Evolutionary conservation across 306 rosid species (phyloP), one percentile per base, ranked within the genome.

Genomic region (Vigna trinervia): DNA sequence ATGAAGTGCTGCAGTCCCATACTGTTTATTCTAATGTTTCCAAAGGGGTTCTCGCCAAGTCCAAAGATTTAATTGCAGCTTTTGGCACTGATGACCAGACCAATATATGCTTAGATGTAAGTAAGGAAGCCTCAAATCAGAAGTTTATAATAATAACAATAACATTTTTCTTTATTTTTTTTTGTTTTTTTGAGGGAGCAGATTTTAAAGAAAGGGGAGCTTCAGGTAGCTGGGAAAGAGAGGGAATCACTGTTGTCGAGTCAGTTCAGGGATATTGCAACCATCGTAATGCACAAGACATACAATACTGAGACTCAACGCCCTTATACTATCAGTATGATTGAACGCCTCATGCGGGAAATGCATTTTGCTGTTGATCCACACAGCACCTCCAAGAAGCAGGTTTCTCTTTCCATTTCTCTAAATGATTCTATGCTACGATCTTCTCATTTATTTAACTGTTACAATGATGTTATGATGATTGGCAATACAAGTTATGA

Each of bases 241-340:
- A 91, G 98, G 82, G 98, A 95, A 56, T 92, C 98, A 7, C 73
- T 89, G 57, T 79, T 95, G 50, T 89, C 96, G 0, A 95, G 82
- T 88, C 98, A 95, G 87, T 95, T 95, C 75, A 85, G 98, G 81
- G 98, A 95, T 81, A 92, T 95, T 38, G 98, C 98, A 4, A 95
- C 96, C 62, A 89, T 92, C 79, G 93, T 95, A 26, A 95, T 95
- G 98, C 91, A 95, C 78, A 95, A 95, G 79, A 95, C 98, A 22
- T 95, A 80, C 80, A 95, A 95, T 84, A 92, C 96, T 0, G 98
- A 90, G 85, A 95, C 98, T 59, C 89, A 93, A 38, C 96, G 95
- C 56, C 98, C 98, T 78, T 95, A 95, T 81, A 95, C 97, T 59
- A 95, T 95, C 69, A 90, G 88, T 84, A 89, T 95, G 98, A 92